Base-by-base conservation (phyloP, 2,329 filamentous ascomycete genomes). In the Paracamarosporium sp. region DNA sequence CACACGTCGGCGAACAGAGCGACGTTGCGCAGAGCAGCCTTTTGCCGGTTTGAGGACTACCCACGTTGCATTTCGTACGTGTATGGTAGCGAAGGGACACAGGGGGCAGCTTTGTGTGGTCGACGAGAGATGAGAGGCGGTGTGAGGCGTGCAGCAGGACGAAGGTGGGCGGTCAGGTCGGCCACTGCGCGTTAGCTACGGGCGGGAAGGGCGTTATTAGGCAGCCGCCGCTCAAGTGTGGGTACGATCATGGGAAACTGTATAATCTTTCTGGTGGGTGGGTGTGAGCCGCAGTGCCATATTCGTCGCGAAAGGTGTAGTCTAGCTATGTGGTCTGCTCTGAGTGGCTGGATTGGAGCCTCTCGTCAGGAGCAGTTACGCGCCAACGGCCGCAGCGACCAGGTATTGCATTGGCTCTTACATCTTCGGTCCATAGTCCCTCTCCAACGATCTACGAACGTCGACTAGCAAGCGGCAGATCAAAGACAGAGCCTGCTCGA, bases 241-340 rank as follows among this genome's bases (percentile, higher is more conserved):
- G 15, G 24, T 12, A 12, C 33, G 27, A 3, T 17, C 31, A n/a
- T n/a, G n/a, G n/a, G n/a, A n/a, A n/a, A n/a, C n/a, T 28, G 28
- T 28, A 12, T 30, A 24, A 38, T 43, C 35, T 22, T 43, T 27
- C 38, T 57, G 44, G 33, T 57, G 41, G 13, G 7, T 38, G 44
- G 35, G n/a, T n/a, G 12, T 13, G 20, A 35, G 41, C 50, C 46
- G 53, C 45, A 50, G 47, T 48, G 41, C 50, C 51, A 13, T 25
- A 51, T 31, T n/a, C 28, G 35, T 30, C 35, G 24, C 53, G n/a
- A 38, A 45, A 56, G 30, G 50, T 33, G 31, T 31, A 31, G 27
- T 35, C 45, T 46, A 40, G 22, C 33, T 61, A 64, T 64, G 61
- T 64, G 61, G 61, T 55, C 36, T 12, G 35, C 41, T 61, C 48